phyloP scores from a whole-genome alignment of 352 stramenopile genomes.

The Nothophytophthora sp. region DNA sequence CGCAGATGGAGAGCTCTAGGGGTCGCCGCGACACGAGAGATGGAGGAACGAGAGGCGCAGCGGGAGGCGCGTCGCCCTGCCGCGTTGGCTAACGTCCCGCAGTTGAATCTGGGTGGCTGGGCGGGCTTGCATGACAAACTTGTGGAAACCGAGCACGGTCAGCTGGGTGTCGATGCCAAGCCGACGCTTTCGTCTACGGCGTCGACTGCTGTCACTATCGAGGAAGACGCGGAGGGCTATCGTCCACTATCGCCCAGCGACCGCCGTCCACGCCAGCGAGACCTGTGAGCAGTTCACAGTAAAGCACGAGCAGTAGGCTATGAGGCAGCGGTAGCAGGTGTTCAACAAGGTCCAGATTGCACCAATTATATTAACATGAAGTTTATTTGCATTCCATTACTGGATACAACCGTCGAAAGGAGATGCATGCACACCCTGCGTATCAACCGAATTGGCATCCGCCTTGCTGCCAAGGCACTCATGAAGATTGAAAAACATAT shows the following conservation, averaged over 20 bases:
- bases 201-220: conserved; percentile 16
- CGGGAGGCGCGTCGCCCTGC: conserved; percentile 14
- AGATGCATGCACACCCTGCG: too few species aligned
- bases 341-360: too few species aligned
- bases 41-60: conserved; percentile 6
- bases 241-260: conserved; percentile 34
- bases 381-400: too few species aligned
- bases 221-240: conserved; percentile 46
- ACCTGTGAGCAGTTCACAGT: too few species aligned
- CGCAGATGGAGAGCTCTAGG: neutral
- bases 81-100: conserved; percentile 18
- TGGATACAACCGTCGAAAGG: too few species aligned
- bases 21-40: conserved; percentile 5
- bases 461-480: too few species aligned
- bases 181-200: conserved; percentile 19
- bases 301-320: too few species aligned
- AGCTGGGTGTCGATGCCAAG: conserved; percentile 6
- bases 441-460: too few species aligned
- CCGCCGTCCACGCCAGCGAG: conserved; percentile 1
- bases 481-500: too few species aligned
- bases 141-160: conserved; percentile 29
- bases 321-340: too few species aligned
- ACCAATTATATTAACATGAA: too few species aligned
- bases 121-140: conserved; percentile 48
- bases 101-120: conserved; percentile 50